Evolutionary conservation across 2,329 filamentous ascomycete species (phyloP).

Genomic region (Aureobasidium zeae): DNA sequence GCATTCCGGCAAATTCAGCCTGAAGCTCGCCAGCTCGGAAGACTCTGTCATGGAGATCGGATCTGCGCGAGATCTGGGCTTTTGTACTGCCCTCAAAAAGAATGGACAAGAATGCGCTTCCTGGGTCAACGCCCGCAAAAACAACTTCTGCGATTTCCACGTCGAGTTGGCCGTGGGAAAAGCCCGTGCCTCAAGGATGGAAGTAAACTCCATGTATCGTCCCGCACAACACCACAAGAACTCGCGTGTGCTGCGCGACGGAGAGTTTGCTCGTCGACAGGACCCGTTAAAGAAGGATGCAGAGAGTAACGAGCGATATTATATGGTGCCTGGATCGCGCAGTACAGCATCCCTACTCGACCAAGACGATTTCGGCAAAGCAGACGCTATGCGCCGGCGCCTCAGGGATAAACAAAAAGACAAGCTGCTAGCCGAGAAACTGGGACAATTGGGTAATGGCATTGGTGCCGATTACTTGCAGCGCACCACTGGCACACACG

Average conservation of each 20-base stretch:
- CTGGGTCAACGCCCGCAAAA: constrained; percentile 84
- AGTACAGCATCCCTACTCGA: constrained; percentile 57
- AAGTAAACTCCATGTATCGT: constrained; percentile 59
- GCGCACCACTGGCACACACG: constrained; percentile 17
- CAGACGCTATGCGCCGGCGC: constrained; percentile 49
- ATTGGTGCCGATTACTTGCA: constrained; percentile 65
- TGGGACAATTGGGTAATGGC: constrained; percentile 55
- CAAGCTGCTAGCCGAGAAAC: constrained; percentile 58
- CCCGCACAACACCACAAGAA: constrained; percentile 14
- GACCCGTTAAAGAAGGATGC: constrained; percentile 25
- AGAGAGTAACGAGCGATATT: constrained; percentile 20
- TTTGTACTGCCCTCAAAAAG: constrained; percentile 75
- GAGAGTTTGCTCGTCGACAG: not conserved
- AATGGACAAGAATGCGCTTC: constrained; percentile 70
- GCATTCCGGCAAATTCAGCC: constrained; percentile 69
- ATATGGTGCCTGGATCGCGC: constrained; percentile 22
- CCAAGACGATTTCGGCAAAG: constrained; percentile 43
- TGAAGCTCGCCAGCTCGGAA: constrained; percentile 75
- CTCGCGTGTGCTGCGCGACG: not conserved
- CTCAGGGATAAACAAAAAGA: constrained; percentile 54
- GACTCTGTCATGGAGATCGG: constrained; percentile 90
- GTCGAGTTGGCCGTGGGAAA: constrained; percentile 72
- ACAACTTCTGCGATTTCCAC: constrained; percentile 88
- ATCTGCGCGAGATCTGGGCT: constrained; percentile 72
- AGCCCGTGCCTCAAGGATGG: constrained; percentile 58